Base-by-base conservation (phyloP, 208 protist genomes). In the Leishmania tropica region DNA sequence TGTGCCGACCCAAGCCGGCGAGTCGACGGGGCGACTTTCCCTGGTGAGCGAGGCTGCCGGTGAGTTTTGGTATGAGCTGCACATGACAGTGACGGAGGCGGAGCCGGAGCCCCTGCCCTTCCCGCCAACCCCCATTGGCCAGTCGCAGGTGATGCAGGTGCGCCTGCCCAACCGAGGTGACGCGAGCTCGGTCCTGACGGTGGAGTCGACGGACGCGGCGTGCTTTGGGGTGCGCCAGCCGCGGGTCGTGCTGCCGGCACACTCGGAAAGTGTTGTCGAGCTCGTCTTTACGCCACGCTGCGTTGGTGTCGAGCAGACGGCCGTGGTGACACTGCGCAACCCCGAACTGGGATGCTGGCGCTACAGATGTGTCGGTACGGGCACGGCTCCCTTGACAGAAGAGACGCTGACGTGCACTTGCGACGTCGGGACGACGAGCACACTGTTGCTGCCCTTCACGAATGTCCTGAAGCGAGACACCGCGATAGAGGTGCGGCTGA, bases 31-130 rank as follows among this genome's bases (percentile, higher is more conserved):
- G 17, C 83, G 89, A 1, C 80, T 99, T 45, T 89, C 93, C 40
- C 98, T 99, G 78, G 90, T 89, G 86, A 98, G 96, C 85, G 88
- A 96, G 31, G 90, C 87, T 28, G 87, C 93, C 2, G 98, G 98
- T n/a, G 96, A 99, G 90, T 99, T 98, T 81, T 98, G 96, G 98
- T 99, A 98, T 75, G 90, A 96, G 81, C 83, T 99, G 65, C 64
- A 79, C 70, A 94, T 99, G 85, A 84, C 86, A 47, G 96, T 95
- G 19, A 88, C 90, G 71, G 89, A 92, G 79, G 81, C 96, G 28
- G 82, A 76, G 53, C 87, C 96, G 37, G 93, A 96, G 81, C 86
- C 88, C 47, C 85, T 98, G 79, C 68, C 75, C 45, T 92, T 98
- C 75, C 78, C 85, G 42, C 93, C 90, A 64, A 86, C 83, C 11